Conservation (phyloP, 257 asterid genomes). For the Solanum rostratum region DNA sequence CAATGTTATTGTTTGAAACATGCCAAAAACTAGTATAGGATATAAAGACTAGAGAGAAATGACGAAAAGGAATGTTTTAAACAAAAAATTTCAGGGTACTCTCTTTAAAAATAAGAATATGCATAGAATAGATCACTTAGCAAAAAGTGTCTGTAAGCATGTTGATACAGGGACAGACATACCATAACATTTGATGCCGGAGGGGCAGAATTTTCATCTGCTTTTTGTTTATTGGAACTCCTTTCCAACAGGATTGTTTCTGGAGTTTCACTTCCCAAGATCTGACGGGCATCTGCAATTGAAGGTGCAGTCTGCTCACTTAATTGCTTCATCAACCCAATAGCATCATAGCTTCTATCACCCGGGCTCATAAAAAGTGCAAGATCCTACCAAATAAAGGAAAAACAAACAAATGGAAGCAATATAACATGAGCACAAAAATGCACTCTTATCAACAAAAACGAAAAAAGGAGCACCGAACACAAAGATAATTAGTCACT, state of each 20-base stretch:
- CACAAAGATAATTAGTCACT: background rate
- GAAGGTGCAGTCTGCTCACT: slow-evolving; percentile 85
- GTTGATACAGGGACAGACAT: slow-evolving; percentile 5
- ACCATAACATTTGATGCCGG: slow-evolving; percentile 37
- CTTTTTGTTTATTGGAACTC: slow-evolving; percentile 16
- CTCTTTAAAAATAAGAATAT: background rate
- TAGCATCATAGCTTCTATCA: slow-evolving; percentile 70
- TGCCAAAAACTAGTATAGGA: background rate
- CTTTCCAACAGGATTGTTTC: slow-evolving; percentile 51
- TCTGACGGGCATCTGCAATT: slow-evolving; percentile 82
- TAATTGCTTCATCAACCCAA: slow-evolving; percentile 88
- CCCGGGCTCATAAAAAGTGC: slow-evolving; percentile 69
- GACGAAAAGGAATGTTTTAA: background rate
- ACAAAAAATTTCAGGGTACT: background rate
- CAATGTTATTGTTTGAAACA: background rate
- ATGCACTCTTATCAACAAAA: background rate
- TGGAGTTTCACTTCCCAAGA: slow-evolving; percentile 86
- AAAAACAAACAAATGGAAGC: background rate
- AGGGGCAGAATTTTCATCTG: slow-evolving; percentile 22
- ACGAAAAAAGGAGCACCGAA: background rate
- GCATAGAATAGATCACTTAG: background rate
- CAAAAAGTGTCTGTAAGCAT: background rate
- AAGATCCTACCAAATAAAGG: slow-evolving; percentile 44
- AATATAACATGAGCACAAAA: slow-evolving; percentile 1
- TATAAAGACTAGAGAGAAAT: background rate